These are phyloP conservation scores for Salix suchowensis DNA, from an alignment of 345 rosid species.

Conservation along the genomic window DNA sequence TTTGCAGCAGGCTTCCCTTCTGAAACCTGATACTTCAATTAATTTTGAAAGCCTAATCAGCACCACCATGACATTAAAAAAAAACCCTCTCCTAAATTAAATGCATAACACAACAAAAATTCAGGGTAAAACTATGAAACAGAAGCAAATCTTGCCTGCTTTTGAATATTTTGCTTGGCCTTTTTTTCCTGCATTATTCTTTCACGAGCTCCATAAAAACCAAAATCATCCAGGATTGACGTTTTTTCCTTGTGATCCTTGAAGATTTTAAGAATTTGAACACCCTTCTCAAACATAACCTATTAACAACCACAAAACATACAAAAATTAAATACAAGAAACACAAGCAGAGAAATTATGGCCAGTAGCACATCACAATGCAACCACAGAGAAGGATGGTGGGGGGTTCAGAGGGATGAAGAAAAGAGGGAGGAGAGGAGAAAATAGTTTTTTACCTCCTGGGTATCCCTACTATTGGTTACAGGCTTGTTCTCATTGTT, in stretches of 20 bases:
- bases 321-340: not conserved
- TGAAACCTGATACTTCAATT: slow-evolving; percentile 15
- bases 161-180: slow-evolving; percentile 39
- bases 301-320: not conserved
- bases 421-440: not conserved
- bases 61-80: not conserved
- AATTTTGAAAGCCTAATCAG: not conserved
- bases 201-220: slow-evolving; percentile 23
- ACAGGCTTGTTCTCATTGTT: slow-evolving; percentile 79
- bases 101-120: not conserved
- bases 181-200: slow-evolving; percentile 24
- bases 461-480: slow-evolving; percentile 80
- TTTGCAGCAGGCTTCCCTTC: slow-evolving; percentile 15
- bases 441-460: slow-evolving; percentile 47
- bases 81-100: not conserved
- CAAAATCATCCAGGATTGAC: slow-evolving; percentile 27
- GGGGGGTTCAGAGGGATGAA: not conserved
- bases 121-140: not conserved
- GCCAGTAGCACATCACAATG: not conserved
- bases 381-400: not conserved
- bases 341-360: not conserved
- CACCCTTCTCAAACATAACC: slow-evolving; percentile 24
- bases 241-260: slow-evolving; percentile 19
- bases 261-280: slow-evolving; percentile 21
- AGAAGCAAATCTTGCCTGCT: slow-evolving; percentile 37